These are phyloP conservation scores for Colletotrichum sublineola DNA, from an alignment of 2,329 filamentous ascomycete genomes.

Conservation along the genomic window DNA sequence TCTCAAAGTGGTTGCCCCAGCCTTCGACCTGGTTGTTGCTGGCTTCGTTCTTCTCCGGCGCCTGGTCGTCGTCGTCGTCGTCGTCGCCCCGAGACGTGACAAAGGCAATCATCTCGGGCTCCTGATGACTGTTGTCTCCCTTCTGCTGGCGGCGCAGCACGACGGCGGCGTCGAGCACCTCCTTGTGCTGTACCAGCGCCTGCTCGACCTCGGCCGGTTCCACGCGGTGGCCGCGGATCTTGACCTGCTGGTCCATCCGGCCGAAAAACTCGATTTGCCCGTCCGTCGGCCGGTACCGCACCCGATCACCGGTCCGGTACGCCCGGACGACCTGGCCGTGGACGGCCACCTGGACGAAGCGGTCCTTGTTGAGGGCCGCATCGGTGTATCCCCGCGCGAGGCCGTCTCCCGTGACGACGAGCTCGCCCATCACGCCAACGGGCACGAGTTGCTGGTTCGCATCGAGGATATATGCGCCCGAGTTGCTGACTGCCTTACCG, in stretches of 20 bases:
- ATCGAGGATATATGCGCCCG: conserved; percentile 46
- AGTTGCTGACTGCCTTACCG: conserved; percentile 43
- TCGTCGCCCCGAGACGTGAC: conserved; percentile 11
- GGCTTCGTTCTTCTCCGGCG: conserved; percentile 9
- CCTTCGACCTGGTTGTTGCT: conserved; percentile 39
- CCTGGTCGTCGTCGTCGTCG: conserved; percentile 12
- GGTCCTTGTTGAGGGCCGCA: conserved; percentile 20
- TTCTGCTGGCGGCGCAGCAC: conserved; percentile 24
- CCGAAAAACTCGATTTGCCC: conserved; percentile 48
- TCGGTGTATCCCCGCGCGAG: conserved; percentile 46
- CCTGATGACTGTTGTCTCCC: background rate
- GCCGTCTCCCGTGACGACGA: conserved; percentile 48
- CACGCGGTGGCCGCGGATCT: conserved; percentile 50
- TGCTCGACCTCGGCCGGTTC: conserved; percentile 49
- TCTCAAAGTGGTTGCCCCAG: conserved; percentile 45
- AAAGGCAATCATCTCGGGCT: conserved; percentile 39
- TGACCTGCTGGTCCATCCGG: conserved; percentile 49
- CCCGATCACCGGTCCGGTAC: conserved; percentile 49
- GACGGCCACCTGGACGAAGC: conserved; percentile 42
- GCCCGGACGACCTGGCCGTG: conserved; percentile 28
- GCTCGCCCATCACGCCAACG: conserved; percentile 47
- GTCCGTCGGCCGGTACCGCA: conserved; percentile 44
- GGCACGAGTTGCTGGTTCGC: conserved; percentile 44
- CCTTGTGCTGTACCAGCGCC: conserved; percentile 29
- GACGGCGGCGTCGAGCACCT: conserved; percentile 43